Base-by-base conservation (phyloP, 116 monocot species). In the Iris pallida region DNA sequence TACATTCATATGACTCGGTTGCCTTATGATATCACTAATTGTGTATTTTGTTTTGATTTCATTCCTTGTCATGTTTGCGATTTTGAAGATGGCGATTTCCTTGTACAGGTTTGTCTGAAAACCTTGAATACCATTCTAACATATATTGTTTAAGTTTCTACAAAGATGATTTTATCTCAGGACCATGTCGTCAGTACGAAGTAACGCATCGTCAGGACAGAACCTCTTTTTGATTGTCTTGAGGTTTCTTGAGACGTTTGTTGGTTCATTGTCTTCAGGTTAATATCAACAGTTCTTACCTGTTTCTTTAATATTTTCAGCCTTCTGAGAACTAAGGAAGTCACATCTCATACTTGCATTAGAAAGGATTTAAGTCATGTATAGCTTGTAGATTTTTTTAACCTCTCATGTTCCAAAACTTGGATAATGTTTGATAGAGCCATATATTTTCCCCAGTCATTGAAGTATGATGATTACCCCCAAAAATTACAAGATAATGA, bases 181-280 rank as follows among this genome's bases (percentile, higher is more conserved):
- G 81, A 90, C 97, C 46, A 97, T 97, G 97, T 84, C 92, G 51
- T 92, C 87, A 71, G 89, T 92, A 14, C 75, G 87, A 79, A 92
- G 84, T 64, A 80, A 87, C 68, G 78, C 83, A 59, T 75, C 92
- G 54, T 76, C 86, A 45, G 81, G 75, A 48, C 76, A 76, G 20
- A 82, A 84, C 61, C 76, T 90, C 18, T 72, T 97, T 63, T 55
- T 87, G 53, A 65, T 97, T 53, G 71, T 90, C 60, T 8, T 92
- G 59, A 80, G 80, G 16, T 97, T 97, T 79, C 83, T 97, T 48
- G 97, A 92, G 81, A 97, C 90, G 64, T 97, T 97, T 88, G 85
- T 97, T 79, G 97, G 97, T 17, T 97, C 97, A 46, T 17, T 92
- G 81, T 90, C 87, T 51, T 76, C 97, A 92, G 97, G 97, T 97